Evolutionary conservation across 2,329 filamentous ascomycete species (phyloP), one percentile per base, ranked within the genome.

Genomic region (Fusarium phyllophilum): DNA sequence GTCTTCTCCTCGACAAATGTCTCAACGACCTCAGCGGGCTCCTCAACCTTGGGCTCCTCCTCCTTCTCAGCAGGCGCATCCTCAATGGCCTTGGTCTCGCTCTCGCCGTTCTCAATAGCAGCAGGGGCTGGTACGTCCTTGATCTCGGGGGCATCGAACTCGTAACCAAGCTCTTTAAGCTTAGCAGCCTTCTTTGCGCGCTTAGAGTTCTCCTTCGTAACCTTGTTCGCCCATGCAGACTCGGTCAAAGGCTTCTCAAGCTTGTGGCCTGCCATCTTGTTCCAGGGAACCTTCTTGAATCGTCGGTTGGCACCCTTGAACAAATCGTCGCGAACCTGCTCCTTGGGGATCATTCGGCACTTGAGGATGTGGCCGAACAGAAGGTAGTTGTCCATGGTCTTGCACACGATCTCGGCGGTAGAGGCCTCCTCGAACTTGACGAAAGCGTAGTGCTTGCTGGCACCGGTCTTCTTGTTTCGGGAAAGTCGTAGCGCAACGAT

Each of bases 361-460:
- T 97, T 96, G 77, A 99, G 87, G 71, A 98, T 93, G 82, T 98
- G 96, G 11, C 94, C 94, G 82, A 97, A 98, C 80, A 99, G 89
- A 44, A 98, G 90, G 84, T 99, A 99, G 84, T 95, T 97, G 87
- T 98, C 91, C 96, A 99, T 99, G 29, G 96, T 97, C 85, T 95
- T 94, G 56, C 94, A 92, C 36, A 97, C 96, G 77, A 98, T 95
- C 78, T 94, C 92, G 44, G 96, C 96, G n/a, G 89, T 89, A 74
- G 83, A 84, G 55, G 95, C 93, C 65, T 94, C 92, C 39, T 87
- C 85, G 79, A 99, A 99, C 84, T 99, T 94, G 79, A 99, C 89
- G 83, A 98, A 99, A 38, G 94, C 96, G 80, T 93, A 97, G 86
- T 98, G 96, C 86, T 96, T 97, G 81, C 93, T 95, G 66, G 91